Evolutionary conservation across 371 early-diverging fungal species (phyloP), one percentile per base, ranked within the genome.

Genomic region (Phascolomyces articulosus): DNA sequence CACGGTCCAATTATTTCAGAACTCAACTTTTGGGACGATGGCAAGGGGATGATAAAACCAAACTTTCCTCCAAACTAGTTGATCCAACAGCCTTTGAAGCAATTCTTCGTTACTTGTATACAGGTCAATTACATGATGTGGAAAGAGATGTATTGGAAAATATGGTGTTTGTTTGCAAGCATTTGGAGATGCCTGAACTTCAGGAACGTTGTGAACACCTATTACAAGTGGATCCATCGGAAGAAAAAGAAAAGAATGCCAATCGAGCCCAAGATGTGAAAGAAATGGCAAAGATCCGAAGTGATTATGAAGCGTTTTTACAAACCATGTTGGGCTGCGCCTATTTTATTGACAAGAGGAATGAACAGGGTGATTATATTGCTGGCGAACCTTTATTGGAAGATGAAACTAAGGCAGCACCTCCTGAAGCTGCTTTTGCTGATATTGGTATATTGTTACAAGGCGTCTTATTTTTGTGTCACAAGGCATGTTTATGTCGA

Each of bases 41-140:
- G 75, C 27, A 11, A 7, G 41, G 57, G 21, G 58, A 74, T 13
- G 8, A 44, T 0, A 49, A 59, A n/a, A 63, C 74, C 15, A 60
- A 58, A 28, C 58, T 77, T 13, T 60, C 67, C 28, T 62, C 66
- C 0, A 58, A 60, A 9, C 54, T 69, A 24, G 69, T 77, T 7
- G 66, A 77, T 58, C 63, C 77, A 4, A 40, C 55, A 11, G 66
- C 75, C 10, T 77, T 77, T 62, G 60, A 38, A 29, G 70, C 69
- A 13, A 65, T 77, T 13, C 56, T 80, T 40, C 55, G 68, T 20
- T 80, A 75, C 49, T 11, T 80, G 9, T 80, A 80, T 54, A 77
- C 77, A 0, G 75, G 80, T 8, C 70, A 80, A 29, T 38, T 75
- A 8, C 62, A 29, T 4, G 68, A 70, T 24, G 28, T 75, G 3